Conservation (phyloP, 2,329 filamentous ascomycete species). For the Rachicladosporium sp. region DNA sequence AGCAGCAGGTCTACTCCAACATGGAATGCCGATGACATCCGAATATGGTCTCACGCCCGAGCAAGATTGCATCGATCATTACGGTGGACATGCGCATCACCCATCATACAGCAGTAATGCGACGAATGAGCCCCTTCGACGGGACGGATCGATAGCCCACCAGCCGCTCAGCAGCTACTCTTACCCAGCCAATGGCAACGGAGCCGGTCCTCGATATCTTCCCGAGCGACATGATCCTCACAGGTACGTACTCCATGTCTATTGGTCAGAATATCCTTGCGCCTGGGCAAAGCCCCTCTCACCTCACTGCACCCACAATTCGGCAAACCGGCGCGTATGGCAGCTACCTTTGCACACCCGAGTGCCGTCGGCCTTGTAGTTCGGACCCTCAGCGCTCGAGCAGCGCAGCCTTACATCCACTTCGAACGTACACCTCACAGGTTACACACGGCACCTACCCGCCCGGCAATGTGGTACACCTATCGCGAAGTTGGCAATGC, state of each 20-base stretch:
- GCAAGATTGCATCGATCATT: constrained; percentile 34
- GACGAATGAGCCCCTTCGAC: constrained; percentile 38
- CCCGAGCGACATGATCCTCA: constrained; percentile 38
- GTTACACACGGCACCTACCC: background rate
- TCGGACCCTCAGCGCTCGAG: constrained; percentile 1
- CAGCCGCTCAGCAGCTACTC: constrained; percentile 32
- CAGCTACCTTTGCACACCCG: too few species aligned
- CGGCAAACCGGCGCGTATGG: background rate
- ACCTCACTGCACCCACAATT: constrained; percentile 1
- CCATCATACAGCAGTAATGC: constrained; percentile 27
- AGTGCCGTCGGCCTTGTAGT: too few species aligned
- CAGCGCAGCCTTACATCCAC: constrained; percentile 2
- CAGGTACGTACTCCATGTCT: constrained; percentile 36
- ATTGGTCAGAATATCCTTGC: background rate
- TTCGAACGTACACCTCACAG: constrained; percentile 4
- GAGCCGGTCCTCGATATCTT: constrained; percentile 34
- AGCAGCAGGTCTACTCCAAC: constrained; percentile 32
- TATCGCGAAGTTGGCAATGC: too few species aligned
- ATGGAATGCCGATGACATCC: constrained; percentile 28
- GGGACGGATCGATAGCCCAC: constrained; percentile 37
- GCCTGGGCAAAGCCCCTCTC: constrained; percentile 16
- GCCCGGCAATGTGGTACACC: too few species aligned
- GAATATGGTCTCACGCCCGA: constrained; percentile 33
- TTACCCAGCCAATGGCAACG: constrained; percentile 34
- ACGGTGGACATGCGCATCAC: constrained; percentile 34